Evolutionary conservation across 352 stramenopile genomes (phyloP).

Genomic region (Globisporangium irregulare): DNA sequence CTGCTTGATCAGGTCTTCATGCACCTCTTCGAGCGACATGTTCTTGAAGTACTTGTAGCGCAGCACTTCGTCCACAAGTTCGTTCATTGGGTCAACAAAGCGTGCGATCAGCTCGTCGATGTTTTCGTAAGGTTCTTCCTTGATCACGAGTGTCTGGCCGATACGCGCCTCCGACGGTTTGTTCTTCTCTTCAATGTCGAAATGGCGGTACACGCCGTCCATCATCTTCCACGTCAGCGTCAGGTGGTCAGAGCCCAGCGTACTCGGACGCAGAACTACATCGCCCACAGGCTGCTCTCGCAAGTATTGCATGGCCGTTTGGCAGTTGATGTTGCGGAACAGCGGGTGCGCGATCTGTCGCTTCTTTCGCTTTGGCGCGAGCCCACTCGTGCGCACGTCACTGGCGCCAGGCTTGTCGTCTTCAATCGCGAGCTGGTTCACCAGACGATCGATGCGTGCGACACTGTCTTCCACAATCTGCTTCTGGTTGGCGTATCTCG

Average conservation of each 20-base stretch:
- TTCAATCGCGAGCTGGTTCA: slow-evolving; percentile 72
- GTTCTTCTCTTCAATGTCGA: slow-evolving; percentile 86
- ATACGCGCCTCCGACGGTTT: slow-evolving; percentile 84
- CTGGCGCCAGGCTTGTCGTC: slow-evolving; percentile 61
- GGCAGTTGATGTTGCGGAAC: slow-evolving; percentile 88
- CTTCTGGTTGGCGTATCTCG: slow-evolving; percentile 49
- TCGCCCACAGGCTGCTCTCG: slow-evolving; percentile 77
- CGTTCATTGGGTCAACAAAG: slow-evolving; percentile 89
- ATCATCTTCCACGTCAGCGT: slow-evolving; percentile 90
- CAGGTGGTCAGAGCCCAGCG: slow-evolving; percentile 77
- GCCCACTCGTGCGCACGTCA: slow-evolving; percentile 19
- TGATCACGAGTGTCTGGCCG: slow-evolving; percentile 79
- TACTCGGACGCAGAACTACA: slow-evolving; percentile 85
- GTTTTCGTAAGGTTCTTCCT: slow-evolving; percentile 84
- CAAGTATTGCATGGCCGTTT: slow-evolving; percentile 76
- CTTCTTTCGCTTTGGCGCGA: slow-evolving; percentile 70
- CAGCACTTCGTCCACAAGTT: slow-evolving; percentile 80
- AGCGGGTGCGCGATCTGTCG: slow-evolving; percentile 82
- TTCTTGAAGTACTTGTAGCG: slow-evolving; percentile 88
- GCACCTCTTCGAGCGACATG: slow-evolving; percentile 60
- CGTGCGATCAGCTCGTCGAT: slow-evolving; percentile 88
- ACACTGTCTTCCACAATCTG: slow-evolving; percentile 66
- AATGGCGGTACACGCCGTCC: slow-evolving; percentile 84
- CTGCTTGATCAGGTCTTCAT: slow-evolving; percentile 86
- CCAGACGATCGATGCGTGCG: slow-evolving; percentile 63